Base-by-base conservation (phyloP, 441 rosid species). In the Kokia cookei region DNA sequence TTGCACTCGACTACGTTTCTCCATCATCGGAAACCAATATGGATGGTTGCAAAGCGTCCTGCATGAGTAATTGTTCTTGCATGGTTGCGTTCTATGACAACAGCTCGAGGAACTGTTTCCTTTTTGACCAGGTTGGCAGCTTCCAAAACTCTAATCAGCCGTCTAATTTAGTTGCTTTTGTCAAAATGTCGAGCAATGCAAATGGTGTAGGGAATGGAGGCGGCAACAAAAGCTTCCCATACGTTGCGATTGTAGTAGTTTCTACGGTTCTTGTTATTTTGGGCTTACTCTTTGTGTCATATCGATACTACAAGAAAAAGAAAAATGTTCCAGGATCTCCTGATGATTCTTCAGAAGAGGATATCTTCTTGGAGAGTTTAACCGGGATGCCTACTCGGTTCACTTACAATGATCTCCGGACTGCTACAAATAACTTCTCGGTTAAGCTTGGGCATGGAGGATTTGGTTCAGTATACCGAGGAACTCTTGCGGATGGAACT, bases 381-480 rank as follows among this genome's bases (percentile, higher is more conserved):
- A 82, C 97, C 0, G 93, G 99, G 51, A 90, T 89, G 97, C 99
- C 99, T 1, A 72, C 86, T 7, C 87, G 99, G 29, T 93, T 88
- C 73, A 83, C 84, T 76, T 93, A 89, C 84, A 83, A 71, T 63
- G 99, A 90, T 70, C 99, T 95, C 73, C 91, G 87, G 80, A 78
- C 82, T 24, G 96, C 97, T 1, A 95, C 99, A 10, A 82, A 88
- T 75, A 84, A 90, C 86, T 95, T 95, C 82, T 77, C 89, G 1
- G 84, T 84, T 54, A 93, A 87, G 88, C 89, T 95, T 42, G 99
- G 99, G 48, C 98, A 88, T 26, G 99, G 98, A 40, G 98, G 99
- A 57, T 95, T 95, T 74, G 99, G 99, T 32, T 88, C 98, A 0
- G 98, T 95, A 50, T 95, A 93, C 67, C 84, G 78, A 76, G 99